A percentile compares a stretch with the other conserved stretches of the same genome.
Conservation (phyloP, 1,284 basidiomycete species). For the Cutaneotrichosporon curvatum region DNA sequence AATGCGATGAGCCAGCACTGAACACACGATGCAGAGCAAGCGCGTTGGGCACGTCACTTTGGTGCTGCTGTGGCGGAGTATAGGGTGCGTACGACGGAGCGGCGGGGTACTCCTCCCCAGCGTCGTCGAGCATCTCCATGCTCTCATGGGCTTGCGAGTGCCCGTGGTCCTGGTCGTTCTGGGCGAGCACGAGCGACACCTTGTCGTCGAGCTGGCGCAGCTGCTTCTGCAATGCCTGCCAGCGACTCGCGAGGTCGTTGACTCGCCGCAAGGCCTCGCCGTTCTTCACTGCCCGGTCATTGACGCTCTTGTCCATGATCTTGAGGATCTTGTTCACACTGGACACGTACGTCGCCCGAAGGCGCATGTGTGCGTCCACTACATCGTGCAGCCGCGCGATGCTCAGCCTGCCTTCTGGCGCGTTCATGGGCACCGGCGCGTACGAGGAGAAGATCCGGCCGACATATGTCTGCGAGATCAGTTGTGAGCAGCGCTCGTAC, state of each 20-base stretch:
- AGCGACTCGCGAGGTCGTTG: slow-evolving; percentile 28
- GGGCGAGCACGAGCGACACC: slow-evolving; percentile 21
- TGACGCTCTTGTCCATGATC: slow-evolving; percentile 85
- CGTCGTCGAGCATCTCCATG: slow-evolving; percentile 25
- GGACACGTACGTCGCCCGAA: slow-evolving; percentile 60
- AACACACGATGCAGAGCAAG: too few species aligned
- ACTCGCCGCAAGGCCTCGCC: slow-evolving; percentile 76
- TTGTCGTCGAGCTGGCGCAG: slow-evolving; percentile 31
- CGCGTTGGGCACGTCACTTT: neutral
- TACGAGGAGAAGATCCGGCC: slow-evolving; percentile 22
- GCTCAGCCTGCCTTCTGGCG: slow-evolving; percentile 24
- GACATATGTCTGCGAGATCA: slow-evolving; percentile 29
- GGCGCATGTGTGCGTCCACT: slow-evolving; percentile 18
- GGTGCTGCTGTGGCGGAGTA: neutral
- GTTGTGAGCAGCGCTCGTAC: too few species aligned
- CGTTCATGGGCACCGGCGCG: slow-evolving; percentile 21
- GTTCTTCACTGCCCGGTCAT: slow-evolving; percentile 84
- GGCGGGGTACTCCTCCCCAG: too few species aligned
- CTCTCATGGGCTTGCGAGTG: slow-evolving; percentile 6
- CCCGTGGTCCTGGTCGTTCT: slow-evolving; percentile 18
- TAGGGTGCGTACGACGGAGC: neutral
- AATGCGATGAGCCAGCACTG: too few species aligned
- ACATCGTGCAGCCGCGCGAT: slow-evolving; percentile 22
- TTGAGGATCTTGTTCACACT: slow-evolving; percentile 86
- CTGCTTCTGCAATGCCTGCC: slow-evolving; percentile 24